phyloP scores from a whole-genome alignment of 495 filamentous ascomycete genomes.

The Margaritispora aquatica region DNA sequence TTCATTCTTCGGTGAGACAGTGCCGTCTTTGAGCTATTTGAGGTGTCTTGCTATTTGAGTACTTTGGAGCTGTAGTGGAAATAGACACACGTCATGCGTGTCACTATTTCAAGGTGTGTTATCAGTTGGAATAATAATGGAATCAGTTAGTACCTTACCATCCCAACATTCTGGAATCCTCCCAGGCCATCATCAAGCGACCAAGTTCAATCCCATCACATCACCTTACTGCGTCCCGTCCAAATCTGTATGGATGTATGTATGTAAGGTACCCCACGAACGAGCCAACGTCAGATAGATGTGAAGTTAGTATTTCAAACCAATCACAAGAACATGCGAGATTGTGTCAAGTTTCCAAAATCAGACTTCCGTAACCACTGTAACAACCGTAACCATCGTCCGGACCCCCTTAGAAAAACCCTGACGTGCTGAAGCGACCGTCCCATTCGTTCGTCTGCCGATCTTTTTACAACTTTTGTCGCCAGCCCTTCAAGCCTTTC shows the following conservation, averaged over 20 bases:
- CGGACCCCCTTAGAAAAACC: too few species aligned
- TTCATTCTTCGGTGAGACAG: too few species aligned
- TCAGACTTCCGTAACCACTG: background rate
- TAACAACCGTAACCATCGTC: background rate
- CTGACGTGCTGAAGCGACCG: background rate
- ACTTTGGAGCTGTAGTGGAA: too few species aligned
- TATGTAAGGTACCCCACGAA: background rate
- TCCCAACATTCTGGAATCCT: too few species aligned
- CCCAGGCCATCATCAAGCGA: background rate
- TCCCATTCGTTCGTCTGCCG: background rate
- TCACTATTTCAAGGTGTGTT: too few species aligned
- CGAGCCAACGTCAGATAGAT: background rate
- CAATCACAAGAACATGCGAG: background rate
- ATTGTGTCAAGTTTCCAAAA: background rate
- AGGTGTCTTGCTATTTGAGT: too few species aligned
- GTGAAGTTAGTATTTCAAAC: background rate
- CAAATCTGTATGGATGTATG: too few species aligned
- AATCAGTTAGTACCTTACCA: too few species aligned
- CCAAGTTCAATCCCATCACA: background rate
- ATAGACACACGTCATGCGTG: too few species aligned
- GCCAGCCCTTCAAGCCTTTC: conserved; percentile 2
- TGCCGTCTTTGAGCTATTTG: too few species aligned
- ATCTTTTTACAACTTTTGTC: background rate
- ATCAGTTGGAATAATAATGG: too few species aligned
- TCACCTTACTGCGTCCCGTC: too few species aligned